Conservation (phyloP, 257 asterid genomes). For the Forsythia viridissima region DNA sequence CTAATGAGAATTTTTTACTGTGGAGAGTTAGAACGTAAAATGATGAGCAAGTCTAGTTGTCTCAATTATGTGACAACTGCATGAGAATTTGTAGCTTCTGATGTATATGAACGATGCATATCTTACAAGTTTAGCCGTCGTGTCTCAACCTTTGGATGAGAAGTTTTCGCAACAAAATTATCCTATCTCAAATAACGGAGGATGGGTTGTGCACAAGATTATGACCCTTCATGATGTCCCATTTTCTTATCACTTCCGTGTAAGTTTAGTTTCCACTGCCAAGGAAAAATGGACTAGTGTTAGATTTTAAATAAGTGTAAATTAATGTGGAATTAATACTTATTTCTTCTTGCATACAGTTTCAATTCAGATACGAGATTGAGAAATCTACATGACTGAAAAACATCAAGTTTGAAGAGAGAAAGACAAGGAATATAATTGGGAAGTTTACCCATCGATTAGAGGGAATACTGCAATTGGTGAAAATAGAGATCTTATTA, state of each 20-base stretch:
- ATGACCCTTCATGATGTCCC: constrained; percentile 77
- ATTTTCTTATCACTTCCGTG: constrained; percentile 65
- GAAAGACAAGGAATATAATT: too few relatives aligned
- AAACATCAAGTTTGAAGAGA: too few relatives aligned
- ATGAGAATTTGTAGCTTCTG: constrained; percentile 56
- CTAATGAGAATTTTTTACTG: constrained; percentile 77
- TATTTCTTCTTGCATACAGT: constrained; percentile 40
- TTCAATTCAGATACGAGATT: constrained; percentile 56
- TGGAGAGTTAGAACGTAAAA: constrained; percentile 70
- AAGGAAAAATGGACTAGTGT: not conserved
- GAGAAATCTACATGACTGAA: too few relatives aligned
- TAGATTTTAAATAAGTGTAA: not conserved
- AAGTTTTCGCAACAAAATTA: constrained; percentile 70
- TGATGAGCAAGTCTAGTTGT: constrained; percentile 81
- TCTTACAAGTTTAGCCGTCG: constrained; percentile 68
- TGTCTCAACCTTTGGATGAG: constrained; percentile 76
- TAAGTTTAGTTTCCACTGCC: constrained; percentile 33
- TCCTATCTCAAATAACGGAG: constrained; percentile 37
- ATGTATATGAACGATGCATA: constrained; percentile 49
- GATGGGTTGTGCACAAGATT: constrained; percentile 68
- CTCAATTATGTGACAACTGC: constrained; percentile 58
- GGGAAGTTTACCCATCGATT: constrained; percentile 54
- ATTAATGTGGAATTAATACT: not conserved
- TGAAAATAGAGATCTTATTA: constrained; percentile 54
- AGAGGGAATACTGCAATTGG: constrained; percentile 55